phyloP scores from a whole-genome alignment of 164 flowering plant genomes.

The Liriodendron chinense region DNA sequence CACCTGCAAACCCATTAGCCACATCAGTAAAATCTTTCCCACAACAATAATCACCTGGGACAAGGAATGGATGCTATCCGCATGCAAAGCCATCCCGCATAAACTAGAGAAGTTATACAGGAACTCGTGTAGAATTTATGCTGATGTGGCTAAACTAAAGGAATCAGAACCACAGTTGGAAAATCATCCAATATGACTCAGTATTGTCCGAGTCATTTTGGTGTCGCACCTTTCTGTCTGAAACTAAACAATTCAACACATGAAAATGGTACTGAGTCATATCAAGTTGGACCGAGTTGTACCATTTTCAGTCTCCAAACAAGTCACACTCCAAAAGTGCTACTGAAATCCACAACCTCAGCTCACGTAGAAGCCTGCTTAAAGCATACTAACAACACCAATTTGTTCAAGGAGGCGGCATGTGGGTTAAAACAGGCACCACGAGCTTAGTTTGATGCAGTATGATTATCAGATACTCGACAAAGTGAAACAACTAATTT shows the following conservation, averaged over 20 bases:
- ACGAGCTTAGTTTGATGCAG: background rate
- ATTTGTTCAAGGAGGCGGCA: background rate
- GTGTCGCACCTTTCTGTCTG: no score
- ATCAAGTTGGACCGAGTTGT: no score
- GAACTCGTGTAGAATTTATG: background rate
- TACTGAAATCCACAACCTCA: background rate
- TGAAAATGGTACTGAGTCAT: no score
- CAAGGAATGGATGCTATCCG: background rate
- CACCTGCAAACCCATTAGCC: slow-evolving; percentile 8
- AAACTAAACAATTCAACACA: no score
- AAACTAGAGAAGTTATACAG: background rate
- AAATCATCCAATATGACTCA: background rate
- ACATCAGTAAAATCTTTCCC: background rate
- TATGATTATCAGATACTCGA: no score
- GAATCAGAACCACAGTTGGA: background rate
- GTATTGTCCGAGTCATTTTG: no score
- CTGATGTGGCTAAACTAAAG: background rate
- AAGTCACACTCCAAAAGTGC: background rate
- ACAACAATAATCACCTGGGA: no score
- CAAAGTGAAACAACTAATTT: no score
- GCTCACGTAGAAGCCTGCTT: background rate
- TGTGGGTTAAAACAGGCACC: background rate
- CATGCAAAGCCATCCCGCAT: background rate
- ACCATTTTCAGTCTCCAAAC: no score
- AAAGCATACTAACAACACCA: no score